Evolutionary conservation across 495 filamentous ascomycete genomes (phyloP).

Genomic region (Lophiostoma macrostomum): DNA sequence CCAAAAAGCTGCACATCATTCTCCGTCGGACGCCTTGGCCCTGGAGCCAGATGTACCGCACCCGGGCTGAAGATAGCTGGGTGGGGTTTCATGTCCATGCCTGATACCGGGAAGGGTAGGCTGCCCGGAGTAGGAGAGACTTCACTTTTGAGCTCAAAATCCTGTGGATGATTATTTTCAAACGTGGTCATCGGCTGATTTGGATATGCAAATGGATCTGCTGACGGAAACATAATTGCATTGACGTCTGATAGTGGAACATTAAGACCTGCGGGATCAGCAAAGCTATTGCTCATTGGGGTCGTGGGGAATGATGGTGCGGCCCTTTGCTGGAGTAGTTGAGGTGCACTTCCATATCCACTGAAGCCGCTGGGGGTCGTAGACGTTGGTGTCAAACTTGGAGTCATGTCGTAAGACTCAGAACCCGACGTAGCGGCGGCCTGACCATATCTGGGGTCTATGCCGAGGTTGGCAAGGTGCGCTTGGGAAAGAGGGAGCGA

Average conservation of each 20-base stretch:
- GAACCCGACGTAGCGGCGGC: conserved; percentile 16
- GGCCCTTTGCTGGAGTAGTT: conserved; percentile 4
- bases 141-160: conserved; percentile 36
- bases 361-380: conserved; percentile 10
- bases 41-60: not conserved
- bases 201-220: conserved; percentile 87
- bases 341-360: conserved; percentile 5
- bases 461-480: conserved; percentile 18
- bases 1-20: conserved; percentile 55
- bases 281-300: conserved; percentile 21
- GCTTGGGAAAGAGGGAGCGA: conserved; percentile 23
- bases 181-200: conserved; percentile 73
- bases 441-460: conserved; percentile 2
- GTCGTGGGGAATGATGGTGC: conserved; percentile 10
- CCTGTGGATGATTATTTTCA: conserved; percentile 48
- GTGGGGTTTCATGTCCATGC: conserved; percentile 20
- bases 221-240: conserved; percentile 88
- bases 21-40: conserved; percentile 29
- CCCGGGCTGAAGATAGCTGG: conserved; percentile 2
- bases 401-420: conserved; percentile 28
- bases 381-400: conserved; percentile 25
- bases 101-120: conserved; percentile 6
- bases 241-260: conserved; percentile 67
- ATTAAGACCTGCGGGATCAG: conserved; percentile 35
- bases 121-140: conserved; percentile 7